A percentile compares a stretch with the other conserved stretches of the same genome.
Conservation (phyloP, 176 grass and related monocot species). For the Rhynchospora tenuis region DNA sequence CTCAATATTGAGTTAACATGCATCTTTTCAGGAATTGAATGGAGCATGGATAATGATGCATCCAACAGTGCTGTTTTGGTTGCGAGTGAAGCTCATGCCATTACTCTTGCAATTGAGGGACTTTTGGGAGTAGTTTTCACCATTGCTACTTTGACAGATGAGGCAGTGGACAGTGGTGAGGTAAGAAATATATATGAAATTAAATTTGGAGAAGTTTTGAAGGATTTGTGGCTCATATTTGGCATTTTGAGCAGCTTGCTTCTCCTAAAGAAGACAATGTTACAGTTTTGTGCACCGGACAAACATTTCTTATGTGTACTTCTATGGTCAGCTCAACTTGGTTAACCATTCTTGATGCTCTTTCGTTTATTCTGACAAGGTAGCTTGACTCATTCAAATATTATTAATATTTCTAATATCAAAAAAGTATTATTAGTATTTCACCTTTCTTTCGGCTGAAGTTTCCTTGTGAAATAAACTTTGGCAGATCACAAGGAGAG, state of each 20-base stretch:
- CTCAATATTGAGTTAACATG: not conserved
- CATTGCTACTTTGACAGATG: constrained; percentile 94
- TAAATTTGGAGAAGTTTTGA: not conserved
- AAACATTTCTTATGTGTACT: constrained; percentile 62
- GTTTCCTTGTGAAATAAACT: constrained; percentile 11
- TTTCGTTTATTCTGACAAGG: constrained; percentile 91
- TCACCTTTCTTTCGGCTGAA: constrained; percentile 24
- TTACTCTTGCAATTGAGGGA: constrained; percentile 89
- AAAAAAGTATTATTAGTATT: not conserved
- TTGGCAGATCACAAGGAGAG: constrained; percentile 90
- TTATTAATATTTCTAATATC: not conserved
- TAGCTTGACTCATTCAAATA: constrained; percentile 21
- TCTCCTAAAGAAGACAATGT: constrained; percentile 82
- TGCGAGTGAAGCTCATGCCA: constrained; percentile 97
- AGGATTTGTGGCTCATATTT: constrained; percentile 1
- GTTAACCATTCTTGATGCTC: constrained; percentile 95
- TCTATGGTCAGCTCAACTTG: constrained; percentile 93
- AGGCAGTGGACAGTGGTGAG: constrained; percentile 86
- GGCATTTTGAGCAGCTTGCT: constrained; percentile 56
- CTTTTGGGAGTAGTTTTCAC: constrained; percentile 97
- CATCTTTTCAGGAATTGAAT: constrained; percentile 73
- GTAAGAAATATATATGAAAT: constrained; percentile 35
- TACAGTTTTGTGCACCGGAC: constrained; percentile 51
- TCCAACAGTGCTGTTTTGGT: constrained; percentile 97
- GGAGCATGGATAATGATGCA: constrained; percentile 97